Evolutionary conservation across 106 monocot species (phyloP).

Genomic region (Vanilla planifolia): DNA sequence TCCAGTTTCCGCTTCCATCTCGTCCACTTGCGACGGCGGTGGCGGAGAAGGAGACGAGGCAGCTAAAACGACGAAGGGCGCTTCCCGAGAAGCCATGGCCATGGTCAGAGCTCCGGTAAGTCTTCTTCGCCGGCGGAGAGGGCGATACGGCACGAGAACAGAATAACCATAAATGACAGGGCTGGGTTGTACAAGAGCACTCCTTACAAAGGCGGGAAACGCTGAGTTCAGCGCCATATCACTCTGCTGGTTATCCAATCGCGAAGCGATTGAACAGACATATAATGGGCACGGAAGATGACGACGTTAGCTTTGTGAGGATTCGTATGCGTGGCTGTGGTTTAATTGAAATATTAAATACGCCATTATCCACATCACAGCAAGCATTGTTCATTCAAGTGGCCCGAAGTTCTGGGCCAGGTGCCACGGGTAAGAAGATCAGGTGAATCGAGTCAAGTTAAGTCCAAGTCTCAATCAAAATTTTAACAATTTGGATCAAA

Average conservation of each 20-base stretch:
- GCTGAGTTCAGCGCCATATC: background rate
- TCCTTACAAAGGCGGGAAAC: background rate
- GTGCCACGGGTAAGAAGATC: no score
- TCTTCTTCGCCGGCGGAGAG: background rate
- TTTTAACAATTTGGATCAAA: no score
- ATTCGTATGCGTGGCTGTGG: no score
- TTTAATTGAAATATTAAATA: no score
- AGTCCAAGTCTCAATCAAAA: no score
- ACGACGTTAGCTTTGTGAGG: no score
- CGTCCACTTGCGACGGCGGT: slow-evolving; percentile 15
- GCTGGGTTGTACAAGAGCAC: background rate
- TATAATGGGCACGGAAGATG: no score
- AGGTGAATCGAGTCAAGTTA: no score
- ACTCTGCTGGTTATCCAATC: background rate
- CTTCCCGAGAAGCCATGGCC: background rate
- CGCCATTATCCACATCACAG: no score
- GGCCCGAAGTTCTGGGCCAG: no score
- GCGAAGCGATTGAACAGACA: no score
- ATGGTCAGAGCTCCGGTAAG: slow-evolving; percentile 14
- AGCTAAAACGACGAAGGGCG: background rate
- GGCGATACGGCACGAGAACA: background rate
- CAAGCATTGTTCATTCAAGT: no score
- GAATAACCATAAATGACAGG: background rate
- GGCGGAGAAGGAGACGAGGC: slow-evolving; percentile 19
- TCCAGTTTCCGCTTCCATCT: slow-evolving; percentile 2